Base-by-base conservation (phyloP, 768 basidiomycete species). In the Pisolithus marmoratus region DNA sequence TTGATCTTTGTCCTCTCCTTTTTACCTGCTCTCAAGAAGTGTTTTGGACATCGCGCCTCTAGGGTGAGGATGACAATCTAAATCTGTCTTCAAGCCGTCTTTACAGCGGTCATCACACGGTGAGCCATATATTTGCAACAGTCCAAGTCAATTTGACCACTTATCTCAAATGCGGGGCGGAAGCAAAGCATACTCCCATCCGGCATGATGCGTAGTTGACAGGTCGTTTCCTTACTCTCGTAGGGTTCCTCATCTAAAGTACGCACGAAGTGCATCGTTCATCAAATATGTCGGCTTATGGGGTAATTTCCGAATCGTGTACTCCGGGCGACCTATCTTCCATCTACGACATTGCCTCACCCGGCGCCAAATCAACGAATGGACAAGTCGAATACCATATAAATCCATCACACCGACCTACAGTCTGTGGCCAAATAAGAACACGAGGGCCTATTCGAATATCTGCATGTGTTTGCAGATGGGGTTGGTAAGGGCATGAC, bases 401-500 rank as follows among this genome's bases (percentile, higher is more conserved):
- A 67, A 14, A 42, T 74, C 49, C 69, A 73, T 54, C 76, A 75
- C 52, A 55, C 77, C 42, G 69, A 70, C 15, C 19, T 22, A 41
- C 54, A 65, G 7, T 54, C 61, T 20, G 49, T 50, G 15, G 65
- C 71, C 11, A 20, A 48, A 15, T 63, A 58, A 38, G 52, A 53
- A 23, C 56, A 73, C 20, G 62, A 73, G 3, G 84, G 80, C 23
- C 69, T 92, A 37, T 61, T 88, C 50, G 75, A 82, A 20, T 78
- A 84, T 60, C 76, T 90, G 17, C 76, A 77, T 55, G 37, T 82
- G 23, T 94, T 95, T 66, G 78, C 81, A n/a, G 73, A 74, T 48
- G 90, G 87, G 59, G 73, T 95, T 12, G 84, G 83, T 51, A 79
- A 79, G 43, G 94, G 94, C 1, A 60, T 72, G 55, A 91, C 93